These are phyloP conservation scores for Ophiostoma himal-ulmi DNA, from an alignment of 2,329 filamentous ascomycete genomes.

Conservation along the genomic window DNA sequence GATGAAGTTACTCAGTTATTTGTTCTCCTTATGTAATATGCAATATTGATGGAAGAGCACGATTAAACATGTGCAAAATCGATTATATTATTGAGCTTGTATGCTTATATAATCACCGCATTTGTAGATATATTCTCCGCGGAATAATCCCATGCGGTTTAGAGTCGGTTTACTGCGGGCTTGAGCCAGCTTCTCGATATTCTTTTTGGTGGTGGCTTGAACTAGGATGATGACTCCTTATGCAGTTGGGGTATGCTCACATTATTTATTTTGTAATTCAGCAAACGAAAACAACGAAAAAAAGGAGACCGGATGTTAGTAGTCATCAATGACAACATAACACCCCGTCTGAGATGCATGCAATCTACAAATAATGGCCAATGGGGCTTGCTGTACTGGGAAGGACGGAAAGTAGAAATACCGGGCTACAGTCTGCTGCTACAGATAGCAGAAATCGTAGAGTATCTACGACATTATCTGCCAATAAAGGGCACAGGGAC, in stretches of 20 bases:
- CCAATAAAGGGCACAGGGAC: background rate
- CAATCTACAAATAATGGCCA: background rate
- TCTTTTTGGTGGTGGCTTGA: background rate
- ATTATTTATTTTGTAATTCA: background rate
- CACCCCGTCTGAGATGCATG: background rate
- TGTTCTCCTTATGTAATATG: background rate
- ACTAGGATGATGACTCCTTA: background rate
- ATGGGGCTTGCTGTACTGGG: background rate
- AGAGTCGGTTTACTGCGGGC: background rate
- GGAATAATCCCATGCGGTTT: background rate
- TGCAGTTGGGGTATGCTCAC: background rate
- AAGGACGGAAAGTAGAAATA: background rate
- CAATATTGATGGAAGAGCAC: background rate
- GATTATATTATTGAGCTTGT: background rate
- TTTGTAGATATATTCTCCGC: background rate
- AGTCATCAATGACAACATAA: background rate
- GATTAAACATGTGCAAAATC: background rate
- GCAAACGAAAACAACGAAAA: background rate
- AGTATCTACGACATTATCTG: background rate
- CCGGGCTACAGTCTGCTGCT: background rate
- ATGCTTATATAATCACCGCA: background rate
- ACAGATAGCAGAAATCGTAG: background rate
- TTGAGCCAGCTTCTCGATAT: slow-evolving; percentile 4
- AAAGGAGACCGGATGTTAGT: background rate
- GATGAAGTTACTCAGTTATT: background rate